A percentile compares a stretch with the other conserved stretches of the same genome.
Conservation (phyloP, 176 grass and related monocot species). For the Eremochloa ophiuroides region DNA sequence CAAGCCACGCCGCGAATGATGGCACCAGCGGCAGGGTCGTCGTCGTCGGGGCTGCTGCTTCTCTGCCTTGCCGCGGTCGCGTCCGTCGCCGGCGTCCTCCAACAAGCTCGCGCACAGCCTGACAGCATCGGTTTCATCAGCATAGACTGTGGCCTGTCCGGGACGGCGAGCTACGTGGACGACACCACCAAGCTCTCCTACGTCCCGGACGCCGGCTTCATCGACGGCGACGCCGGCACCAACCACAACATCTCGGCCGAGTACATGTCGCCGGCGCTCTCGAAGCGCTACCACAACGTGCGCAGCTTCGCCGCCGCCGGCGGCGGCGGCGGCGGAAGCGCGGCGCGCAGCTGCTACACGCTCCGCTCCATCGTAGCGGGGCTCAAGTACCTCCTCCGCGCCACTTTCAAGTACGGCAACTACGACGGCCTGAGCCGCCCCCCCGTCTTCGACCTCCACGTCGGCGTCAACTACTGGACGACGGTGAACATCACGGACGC, state of each 20-base stretch:
- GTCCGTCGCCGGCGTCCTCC: background rate
- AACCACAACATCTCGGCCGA: constrained; percentile 40
- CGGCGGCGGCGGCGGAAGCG: too few species aligned
- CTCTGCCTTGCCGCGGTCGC: background rate
- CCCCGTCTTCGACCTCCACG: constrained; percentile 44
- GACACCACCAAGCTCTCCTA: constrained; percentile 24
- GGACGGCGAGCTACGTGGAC: constrained; percentile 24
- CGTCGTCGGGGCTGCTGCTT: constrained; percentile 5
- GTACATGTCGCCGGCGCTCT: background rate
- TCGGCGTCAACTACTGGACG: constrained; percentile 44
- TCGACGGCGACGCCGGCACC: constrained; percentile 35
- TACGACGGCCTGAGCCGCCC: constrained; percentile 34
- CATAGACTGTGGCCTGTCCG: constrained; percentile 52
- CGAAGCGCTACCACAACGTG: background rate
- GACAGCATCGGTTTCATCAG: constrained; percentile 58
- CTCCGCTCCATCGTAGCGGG: constrained; percentile 22
- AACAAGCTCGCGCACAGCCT: constrained; percentile 27
- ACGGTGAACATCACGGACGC: constrained; percentile 24
- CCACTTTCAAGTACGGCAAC: constrained; percentile 48
- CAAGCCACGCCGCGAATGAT: background rate
- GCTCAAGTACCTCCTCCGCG: constrained; percentile 44
- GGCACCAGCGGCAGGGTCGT: background rate
- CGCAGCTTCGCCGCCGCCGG: constrained; percentile 40
- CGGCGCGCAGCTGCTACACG: constrained; percentile 51
- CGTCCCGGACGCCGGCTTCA: constrained; percentile 37